Percentiles rank a stretch among this genome's conserved stretches.
Conservation (phyloP, 768 basidiomycete species). For the Cyathus striatus region DNA sequence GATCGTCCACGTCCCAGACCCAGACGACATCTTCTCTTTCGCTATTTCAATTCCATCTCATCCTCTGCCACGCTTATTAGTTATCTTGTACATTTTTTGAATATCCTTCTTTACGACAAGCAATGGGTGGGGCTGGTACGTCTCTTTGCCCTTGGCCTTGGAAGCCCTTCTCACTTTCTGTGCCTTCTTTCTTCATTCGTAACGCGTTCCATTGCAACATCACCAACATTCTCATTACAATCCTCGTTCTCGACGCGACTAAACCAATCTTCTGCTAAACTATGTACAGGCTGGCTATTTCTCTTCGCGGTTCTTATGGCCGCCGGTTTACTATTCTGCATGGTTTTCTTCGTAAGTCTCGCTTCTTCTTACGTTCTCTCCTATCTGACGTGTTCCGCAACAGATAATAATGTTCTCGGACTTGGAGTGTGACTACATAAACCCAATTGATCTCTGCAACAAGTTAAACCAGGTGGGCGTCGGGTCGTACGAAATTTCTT, state of each 20-base stretch:
- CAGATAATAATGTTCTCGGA: slow-evolving; percentile 99
- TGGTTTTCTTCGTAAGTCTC: slow-evolving; percentile 95
- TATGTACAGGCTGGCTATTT: slow-evolving; percentile 93
- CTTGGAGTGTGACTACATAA: slow-evolving; percentile 99
- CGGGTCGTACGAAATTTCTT: no score
- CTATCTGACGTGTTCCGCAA: neutral
- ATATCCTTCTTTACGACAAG: no score
- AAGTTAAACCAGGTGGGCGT: slow-evolving; percentile 95
- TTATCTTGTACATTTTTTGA: no score
- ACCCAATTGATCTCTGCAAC: slow-evolving; percentile 99
- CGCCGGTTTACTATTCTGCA: slow-evolving; percentile 92
- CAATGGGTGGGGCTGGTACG: slow-evolving; percentile 43
- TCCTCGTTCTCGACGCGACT: no score
- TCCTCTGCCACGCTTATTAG: no score
- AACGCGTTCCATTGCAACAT: slow-evolving; percentile 1
- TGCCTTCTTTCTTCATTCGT: slow-evolving; percentile 2
- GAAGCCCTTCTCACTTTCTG: slow-evolving; percentile 8
- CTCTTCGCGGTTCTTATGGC: slow-evolving; percentile 94
- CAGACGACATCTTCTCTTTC: no score
- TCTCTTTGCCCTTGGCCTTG: neutral
- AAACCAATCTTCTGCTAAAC: no score
- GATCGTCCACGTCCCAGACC: no score
- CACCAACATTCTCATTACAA: no score
- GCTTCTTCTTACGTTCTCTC: neutral
- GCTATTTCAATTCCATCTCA: no score